phyloP scores from a whole-genome alignment of 1,284 basidiomycete genomes.

The Earliella scabrosa region DNA sequence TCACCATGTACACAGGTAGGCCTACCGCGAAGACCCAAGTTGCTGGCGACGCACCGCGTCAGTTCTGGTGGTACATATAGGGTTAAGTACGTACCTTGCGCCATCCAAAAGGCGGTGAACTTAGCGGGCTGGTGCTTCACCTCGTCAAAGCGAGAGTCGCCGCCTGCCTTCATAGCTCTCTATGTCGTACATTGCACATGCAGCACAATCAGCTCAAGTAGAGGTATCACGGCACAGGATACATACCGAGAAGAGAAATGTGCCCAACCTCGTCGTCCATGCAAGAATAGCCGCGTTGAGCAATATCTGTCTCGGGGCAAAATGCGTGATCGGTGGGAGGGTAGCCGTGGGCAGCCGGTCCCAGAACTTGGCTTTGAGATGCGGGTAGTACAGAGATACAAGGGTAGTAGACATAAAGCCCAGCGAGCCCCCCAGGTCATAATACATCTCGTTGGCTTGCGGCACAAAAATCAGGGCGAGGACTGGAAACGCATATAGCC shows the following conservation, averaged over 20 bases:
- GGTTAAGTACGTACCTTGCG: slow-evolving; percentile 52
- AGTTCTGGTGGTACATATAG: not conserved
- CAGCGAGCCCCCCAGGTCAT: slow-evolving; percentile 62
- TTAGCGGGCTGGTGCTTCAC: slow-evolving; percentile 63
- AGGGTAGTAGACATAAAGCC: slow-evolving; percentile 73
- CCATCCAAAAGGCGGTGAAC: slow-evolving; percentile 73
- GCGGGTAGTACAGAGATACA: slow-evolving; percentile 66
- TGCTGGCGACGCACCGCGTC: slow-evolving; percentile 41
- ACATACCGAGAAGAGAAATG: slow-evolving; percentile 61
- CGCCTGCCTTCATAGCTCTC: slow-evolving; percentile 52
- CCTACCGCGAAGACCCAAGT: slow-evolving; percentile 75
- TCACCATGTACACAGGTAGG: slow-evolving; percentile 66
- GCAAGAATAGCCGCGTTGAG: slow-evolving; percentile 56
- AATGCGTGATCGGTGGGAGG: slow-evolving; percentile 50
- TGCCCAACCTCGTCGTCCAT: slow-evolving; percentile 69
- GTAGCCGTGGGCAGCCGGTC: slow-evolving; percentile 38
- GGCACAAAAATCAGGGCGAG: slow-evolving; percentile 61
- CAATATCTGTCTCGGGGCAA: slow-evolving; percentile 67
- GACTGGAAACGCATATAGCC: slow-evolving; percentile 34
- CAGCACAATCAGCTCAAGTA: too few relatives aligned
- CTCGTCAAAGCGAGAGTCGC: slow-evolving; percentile 73
- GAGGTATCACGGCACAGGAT: not conserved
- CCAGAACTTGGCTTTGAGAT: slow-evolving; percentile 51
- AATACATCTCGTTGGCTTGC: slow-evolving; percentile 58
- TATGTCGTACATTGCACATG: too few relatives aligned